Evolutionary conservation across 192 early-diverging fungal species (phyloP), one percentile per base, ranked within the genome.

Genomic region (Gryganskiella cystojenkinii): DNA sequence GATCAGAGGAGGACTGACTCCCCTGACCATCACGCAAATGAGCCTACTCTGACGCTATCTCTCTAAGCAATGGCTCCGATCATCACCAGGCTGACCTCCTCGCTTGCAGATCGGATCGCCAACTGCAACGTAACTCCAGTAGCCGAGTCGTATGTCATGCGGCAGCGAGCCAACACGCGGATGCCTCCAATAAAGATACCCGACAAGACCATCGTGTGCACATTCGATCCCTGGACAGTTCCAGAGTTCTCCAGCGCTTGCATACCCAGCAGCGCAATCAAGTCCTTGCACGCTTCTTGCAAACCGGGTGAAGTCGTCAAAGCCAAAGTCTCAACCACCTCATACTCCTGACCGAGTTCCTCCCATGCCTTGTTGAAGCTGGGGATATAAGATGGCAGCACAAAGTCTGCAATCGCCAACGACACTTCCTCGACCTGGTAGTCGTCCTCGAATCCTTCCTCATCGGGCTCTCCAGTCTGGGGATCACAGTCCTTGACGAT

Each of bases 401-500:
- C 89, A 81, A 94, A 98, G 80, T 99, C 98, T 52, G 90, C 93
- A 10, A 89, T 89, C 17, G 88, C 80, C 27, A 98, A 66, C 4
- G 98, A 94, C 6, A 94, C 79, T 20, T 95, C 93, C 80, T 99
- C 98, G 45, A 96, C 85, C 86, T 91, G 69, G 75, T 98, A 99
- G 75, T 99, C 97, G 71, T 96, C 97, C 53, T 96, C 95, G 56
- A 93, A 98, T 24, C 97, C 97, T 50, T 97, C 92, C 64, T 93
- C 93, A 65, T 96, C 95, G 7, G 94, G 90, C 74, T 96, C 94
- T 37, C 95, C 95, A 9, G 95, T 98, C 1, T 86, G 83, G 17
- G 97, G 96, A 71, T 99, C 98, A 80, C 94, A 97, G 69, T 99
- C 98, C 82, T 95, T 98, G 43, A 96, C 89, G 24, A 94, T 76